Evolutionary conservation across 768 basidiomycete species (phyloP).

Genomic region (Suillus paluster): DNA sequence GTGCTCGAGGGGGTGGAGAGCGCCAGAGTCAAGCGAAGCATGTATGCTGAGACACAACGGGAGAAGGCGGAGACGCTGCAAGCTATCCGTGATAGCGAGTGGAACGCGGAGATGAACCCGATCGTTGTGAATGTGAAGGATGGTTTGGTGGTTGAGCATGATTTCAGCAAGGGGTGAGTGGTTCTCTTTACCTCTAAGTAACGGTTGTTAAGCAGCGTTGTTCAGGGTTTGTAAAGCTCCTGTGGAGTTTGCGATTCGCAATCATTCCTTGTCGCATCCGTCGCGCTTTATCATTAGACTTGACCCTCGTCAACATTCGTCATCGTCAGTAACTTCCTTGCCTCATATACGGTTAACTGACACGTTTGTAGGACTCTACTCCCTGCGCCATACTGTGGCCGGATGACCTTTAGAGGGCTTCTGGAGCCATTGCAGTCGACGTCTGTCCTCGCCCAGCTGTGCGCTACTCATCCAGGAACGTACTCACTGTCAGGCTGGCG

Average conservation of each 20-base stretch:
- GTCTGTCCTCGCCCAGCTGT: conserved; percentile 55
- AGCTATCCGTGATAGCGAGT: conserved; percentile 68
- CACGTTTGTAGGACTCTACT: conserved; percentile 41
- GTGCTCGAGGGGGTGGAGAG: conserved; percentile 63
- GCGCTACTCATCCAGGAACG: conserved; percentile 64
- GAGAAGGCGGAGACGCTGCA: conserved; percentile 70
- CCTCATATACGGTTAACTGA: conserved; percentile 13
- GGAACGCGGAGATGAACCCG: conserved; percentile 84
- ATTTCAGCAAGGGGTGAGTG: conserved; percentile 74
- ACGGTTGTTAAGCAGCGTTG: conserved; percentile 10
- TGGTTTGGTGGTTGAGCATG: conserved; percentile 51
- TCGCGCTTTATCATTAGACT: conserved; percentile 63
- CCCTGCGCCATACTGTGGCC: conserved; percentile 64
- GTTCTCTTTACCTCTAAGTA: not conserved
- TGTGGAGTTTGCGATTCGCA: conserved; percentile 63
- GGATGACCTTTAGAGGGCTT: conserved; percentile 65
- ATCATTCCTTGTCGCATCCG: conserved; percentile 69
- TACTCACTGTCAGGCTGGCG: conserved; percentile 73
- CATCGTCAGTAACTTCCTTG: conserved; percentile 22
- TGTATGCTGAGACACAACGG: conserved; percentile 89
- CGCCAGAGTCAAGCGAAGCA: conserved; percentile 74
- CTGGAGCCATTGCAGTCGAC: conserved; percentile 54
- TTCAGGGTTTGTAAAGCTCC: conserved; percentile 59
- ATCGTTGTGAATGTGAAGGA: conserved; percentile 55
- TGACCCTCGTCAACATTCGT: conserved; percentile 24